A percentile compares a stretch with the other conserved stretches of the same genome.
Conservation (phyloP, 78 protist genomes). For the Speleostelium caveatum region DNA sequence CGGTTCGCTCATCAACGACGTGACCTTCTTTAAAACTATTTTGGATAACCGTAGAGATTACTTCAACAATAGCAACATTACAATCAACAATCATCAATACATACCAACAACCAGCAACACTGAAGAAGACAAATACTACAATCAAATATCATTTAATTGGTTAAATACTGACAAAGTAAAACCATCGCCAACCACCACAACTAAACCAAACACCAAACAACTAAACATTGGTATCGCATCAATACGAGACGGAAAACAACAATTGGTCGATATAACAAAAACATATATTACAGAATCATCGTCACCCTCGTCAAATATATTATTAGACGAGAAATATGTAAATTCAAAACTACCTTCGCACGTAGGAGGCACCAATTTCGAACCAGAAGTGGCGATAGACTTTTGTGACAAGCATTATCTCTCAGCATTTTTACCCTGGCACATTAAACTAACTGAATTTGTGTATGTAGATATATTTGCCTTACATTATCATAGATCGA, state of each 20-base stretch:
- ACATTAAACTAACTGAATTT: conserved; percentile 66
- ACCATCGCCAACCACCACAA: background rate
- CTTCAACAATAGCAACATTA: conserved; percentile 11
- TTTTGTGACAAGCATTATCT: conserved; percentile 25
- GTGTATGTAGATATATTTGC: conserved; percentile 12
- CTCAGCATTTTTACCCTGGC: conserved; percentile 70
- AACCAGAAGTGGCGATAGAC: conserved; percentile 67
- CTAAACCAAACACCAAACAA: background rate
- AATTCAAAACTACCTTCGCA: conserved; percentile 42
- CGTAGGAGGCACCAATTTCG: conserved; percentile 22
- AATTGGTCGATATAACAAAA: conserved; percentile 50
- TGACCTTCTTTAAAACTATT: background rate
- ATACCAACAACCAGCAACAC: background rate
- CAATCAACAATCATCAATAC: background rate
- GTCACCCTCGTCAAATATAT: background rate
- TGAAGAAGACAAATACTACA: too few relatives aligned
- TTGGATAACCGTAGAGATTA: background rate
- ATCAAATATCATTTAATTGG: conserved; percentile 58
- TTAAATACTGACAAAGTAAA: conserved; percentile 3
- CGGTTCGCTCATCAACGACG: conserved; percentile 36
- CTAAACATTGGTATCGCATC: conserved; percentile 24
- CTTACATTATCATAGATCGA: background rate
- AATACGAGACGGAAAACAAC: conserved; percentile 46
- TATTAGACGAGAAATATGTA: conserved; percentile 17
- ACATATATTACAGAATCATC: conserved; percentile 15